phyloP scores from a whole-genome alignment of 1,139 yeast species.

The Debaryomyces psychrophilus region DNA sequence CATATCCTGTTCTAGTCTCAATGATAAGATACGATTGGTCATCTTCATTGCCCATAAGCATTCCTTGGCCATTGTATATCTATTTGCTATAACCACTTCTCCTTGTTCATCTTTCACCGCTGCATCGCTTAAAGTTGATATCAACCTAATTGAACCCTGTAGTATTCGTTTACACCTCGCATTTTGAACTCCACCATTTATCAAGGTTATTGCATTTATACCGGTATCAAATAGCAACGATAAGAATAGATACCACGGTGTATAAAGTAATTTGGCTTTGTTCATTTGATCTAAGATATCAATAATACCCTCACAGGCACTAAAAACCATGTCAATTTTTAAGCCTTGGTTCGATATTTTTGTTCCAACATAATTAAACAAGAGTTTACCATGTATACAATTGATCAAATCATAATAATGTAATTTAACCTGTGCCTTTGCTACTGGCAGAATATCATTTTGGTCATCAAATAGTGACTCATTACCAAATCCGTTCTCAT shows the following conservation, averaged over 20 bases:
- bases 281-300: conserved; percentile 38
- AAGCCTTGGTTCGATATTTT: conserved; percentile 37
- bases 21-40: conserved; percentile 53
- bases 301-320: conserved; percentile 40
- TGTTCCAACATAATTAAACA: conserved; percentile 40
- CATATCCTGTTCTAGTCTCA: conserved; percentile 49
- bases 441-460: conserved; percentile 25
- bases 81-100: conserved; percentile 38
- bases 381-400: conserved; percentile 40
- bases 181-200: conserved; percentile 44
- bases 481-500: conserved; percentile 40
- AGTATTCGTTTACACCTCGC: conserved; percentile 30
- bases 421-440: conserved; percentile 42
- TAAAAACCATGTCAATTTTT: conserved; percentile 36
- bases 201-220: conserved; percentile 45
- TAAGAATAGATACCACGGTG: conserved; percentile 61
- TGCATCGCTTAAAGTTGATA: conserved; percentile 32
- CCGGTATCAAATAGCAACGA: conserved; percentile 52
- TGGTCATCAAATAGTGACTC: conserved; percentile 29
- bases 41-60: conserved; percentile 66
- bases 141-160: conserved; percentile 28
- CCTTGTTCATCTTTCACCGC: conserved; percentile 38
- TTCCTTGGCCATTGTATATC: conserved; percentile 63
- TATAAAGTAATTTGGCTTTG: conserved; percentile 36
- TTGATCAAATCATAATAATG: conserved; percentile 46